Evolutionary conservation across 345 rosid species (phyloP), one percentile per base, ranked within the genome.

Genomic region (Camelina laxa): DNA sequence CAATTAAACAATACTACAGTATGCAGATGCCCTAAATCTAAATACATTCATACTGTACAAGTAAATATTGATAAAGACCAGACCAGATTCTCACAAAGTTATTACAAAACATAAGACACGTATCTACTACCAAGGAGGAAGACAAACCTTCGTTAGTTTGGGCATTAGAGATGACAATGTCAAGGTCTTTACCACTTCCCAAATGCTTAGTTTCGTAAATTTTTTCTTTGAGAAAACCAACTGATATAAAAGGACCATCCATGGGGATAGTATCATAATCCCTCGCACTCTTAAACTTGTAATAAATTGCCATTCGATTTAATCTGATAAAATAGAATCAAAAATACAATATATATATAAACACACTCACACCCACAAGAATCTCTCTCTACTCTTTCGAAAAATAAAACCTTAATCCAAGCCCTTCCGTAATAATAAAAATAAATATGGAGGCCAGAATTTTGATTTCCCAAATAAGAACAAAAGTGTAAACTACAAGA

Each of bases 261-360:
- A 92, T 84, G 67, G 90, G 14, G 77, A 95, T 84, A 60, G 94
- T 87, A 87, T 95, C 98, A 80, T 85, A 95, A 81, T 86, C 98
- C 91, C 83, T 88, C 62, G 99, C 99, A 87, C 99, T 95, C 92
- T 95, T 92, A 85, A 92, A 95, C 84, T 95, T 95, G 88, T 92
- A 95, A 88, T 92, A 90, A 44, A 95, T 96, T 78, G 99, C 94
- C 99, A 95, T 95, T 77, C 3, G 67, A 71, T 57, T 72, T 49
- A 72, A 41, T 77, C 81, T 77, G 81, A 77, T 77, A 61, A 65
- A 39, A 27, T 27, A 27, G 62, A 67, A 45, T 50, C 53, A 19
- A 73, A 45, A 27, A 27, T 27, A 27, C 30, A 27, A 44, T 65
- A 67, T 44, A 70, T 14, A 47, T 69, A 30, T 41, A 55, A 58